Evolutionary conservation across 1,284 basidiomycete species (phyloP), one percentile per base, ranked within the genome.

Genomic region (Pseudozyma thailandica): DNA sequence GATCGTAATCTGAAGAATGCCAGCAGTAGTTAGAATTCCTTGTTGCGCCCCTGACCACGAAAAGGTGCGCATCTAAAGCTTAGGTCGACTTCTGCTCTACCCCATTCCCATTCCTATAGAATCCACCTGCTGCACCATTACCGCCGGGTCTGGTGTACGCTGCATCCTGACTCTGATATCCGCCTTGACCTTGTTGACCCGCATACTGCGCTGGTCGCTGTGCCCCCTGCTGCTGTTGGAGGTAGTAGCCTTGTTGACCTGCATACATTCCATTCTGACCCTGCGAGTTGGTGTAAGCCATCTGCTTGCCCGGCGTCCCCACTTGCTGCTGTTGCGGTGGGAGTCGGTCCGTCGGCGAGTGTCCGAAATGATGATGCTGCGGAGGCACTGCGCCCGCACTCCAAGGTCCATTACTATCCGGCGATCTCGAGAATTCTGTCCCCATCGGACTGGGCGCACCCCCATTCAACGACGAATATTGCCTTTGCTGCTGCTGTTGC

Each of bases 371-470:
- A 23, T 49, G 26, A 20, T 44, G 28, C 33, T 30, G 25, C 16
- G 43, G 44, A 8, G 51, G 33, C 4, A 51, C 56, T 0, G 63
- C 63, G 3, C 63, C 63, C 1, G 63, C 70, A 1, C 47, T 52
- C 70, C 70, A 72, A 8, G 59, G 59, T 1, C 70, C 63, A 4
- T 18, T 26, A 26, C 13, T 50, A 48, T 62, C 63, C 4, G 70
- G 70, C 23, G 59, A 63, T 15, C 70, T 38, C 13, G 63, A 72
- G 28, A 52, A 68, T n/a, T 57, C 69, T 33, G 26, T 72, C 1
- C 51, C 50, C 39, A 56, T 33, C 20, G 50, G 52, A 18, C 51
- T 44, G 3, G 25, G n/a, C 7, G 59, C 37, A 1, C 31, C 31
- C n/a, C 31, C 31, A 33, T 16, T 16, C n/a, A 16, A 33, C 20